Evolutionary conservation across 805 yeast species (phyloP).

Genomic region (Lachancea lanzarotensis): DNA sequence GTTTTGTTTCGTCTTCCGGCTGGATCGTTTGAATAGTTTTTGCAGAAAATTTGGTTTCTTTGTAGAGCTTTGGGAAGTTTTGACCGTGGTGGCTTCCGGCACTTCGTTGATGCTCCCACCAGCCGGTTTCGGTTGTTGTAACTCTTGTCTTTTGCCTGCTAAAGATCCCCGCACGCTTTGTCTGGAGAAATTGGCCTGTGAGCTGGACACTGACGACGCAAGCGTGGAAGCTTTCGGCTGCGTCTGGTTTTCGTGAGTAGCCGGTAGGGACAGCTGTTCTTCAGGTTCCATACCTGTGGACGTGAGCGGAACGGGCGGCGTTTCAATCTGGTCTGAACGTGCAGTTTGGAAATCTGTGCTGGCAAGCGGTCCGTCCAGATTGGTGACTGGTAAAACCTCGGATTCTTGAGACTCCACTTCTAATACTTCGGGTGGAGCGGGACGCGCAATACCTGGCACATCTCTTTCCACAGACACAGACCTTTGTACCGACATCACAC

Average conservation of each 20-base stretch:
- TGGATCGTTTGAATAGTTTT: slow-evolving; percentile 12
- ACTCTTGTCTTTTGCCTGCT: neutral
- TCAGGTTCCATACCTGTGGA: neutral
- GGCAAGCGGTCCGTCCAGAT: neutral
- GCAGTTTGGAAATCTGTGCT: neutral
- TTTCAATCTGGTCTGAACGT: neutral
- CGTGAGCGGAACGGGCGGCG: neutral
- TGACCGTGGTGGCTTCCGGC: neutral
- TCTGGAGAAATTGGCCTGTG: slow-evolving; percentile 3
- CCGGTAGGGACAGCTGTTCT: neutral
- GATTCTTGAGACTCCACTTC: neutral
- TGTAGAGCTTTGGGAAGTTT: neutral
- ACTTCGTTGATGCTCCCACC: neutral
- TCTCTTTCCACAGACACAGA: too few species aligned
- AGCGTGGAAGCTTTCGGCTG: neutral
- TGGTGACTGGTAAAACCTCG: neutral
- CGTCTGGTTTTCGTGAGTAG: neutral
- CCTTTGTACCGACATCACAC: too few species aligned
- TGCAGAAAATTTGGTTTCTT: slow-evolving; percentile 6
- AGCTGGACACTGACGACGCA: slow-evolving; percentile 1
- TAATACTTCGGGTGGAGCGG: too few species aligned
- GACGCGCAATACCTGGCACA: too few species aligned
- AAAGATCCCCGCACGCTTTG: neutral
- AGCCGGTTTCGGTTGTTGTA: neutral
- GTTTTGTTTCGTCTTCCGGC: slow-evolving; percentile 4